Base-by-base conservation (phyloP, 2,329 filamentous ascomycete genomes). In the Lomentospora prolificans region DNA sequence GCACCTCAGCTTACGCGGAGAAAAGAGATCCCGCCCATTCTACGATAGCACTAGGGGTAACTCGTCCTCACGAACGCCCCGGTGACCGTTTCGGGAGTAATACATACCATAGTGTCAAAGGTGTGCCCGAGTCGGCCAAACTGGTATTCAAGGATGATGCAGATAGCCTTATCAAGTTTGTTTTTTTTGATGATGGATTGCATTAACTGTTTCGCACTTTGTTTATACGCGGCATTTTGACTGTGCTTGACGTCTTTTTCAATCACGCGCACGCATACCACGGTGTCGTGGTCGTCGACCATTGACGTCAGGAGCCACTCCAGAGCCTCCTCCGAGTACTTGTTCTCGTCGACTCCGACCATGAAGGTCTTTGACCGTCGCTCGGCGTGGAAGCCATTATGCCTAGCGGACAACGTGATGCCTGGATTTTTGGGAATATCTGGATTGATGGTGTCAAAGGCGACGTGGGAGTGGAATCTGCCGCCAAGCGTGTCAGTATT, bases 281-380 rank as follows among this genome's bases (percentile, higher is more conserved):
- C 86, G 70, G 96, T 90, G 66, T 96, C 91, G 17, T 91, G 90
- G 64, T 96, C 91, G 64, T 96, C 90, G 41, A 96, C 89, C 56
- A 96, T 78, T 70, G 95, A 90, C 64, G 95, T 89, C 39, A 96
- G 81, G 53, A 96, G 78, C 90, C 90, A 96, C 69, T 95, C 89
- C 17, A 96, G 76, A 14, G 91, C 91, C 70, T 92, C 94, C 60
- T 95, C 89, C 5, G 90, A 95, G 69, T 96, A 96, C 57, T 89
- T 82, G 63, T 96, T 90, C 64, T 92, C 88, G 69, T 96, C 91
- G 17, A 91, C 87, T 19, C 91, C 91, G 60, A 91, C 92, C 66
- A 96, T 84, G 64, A 96, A 95, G 7, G 89, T 95, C 55, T 91
- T 84, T 55, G 89, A 94, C 58, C 89, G 81, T 58, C 90, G 85